These are phyloP conservation scores for Nothophytophthora sp. DNA, from an alignment of 352 stramenopile species.

Conservation along the genomic window DNA sequence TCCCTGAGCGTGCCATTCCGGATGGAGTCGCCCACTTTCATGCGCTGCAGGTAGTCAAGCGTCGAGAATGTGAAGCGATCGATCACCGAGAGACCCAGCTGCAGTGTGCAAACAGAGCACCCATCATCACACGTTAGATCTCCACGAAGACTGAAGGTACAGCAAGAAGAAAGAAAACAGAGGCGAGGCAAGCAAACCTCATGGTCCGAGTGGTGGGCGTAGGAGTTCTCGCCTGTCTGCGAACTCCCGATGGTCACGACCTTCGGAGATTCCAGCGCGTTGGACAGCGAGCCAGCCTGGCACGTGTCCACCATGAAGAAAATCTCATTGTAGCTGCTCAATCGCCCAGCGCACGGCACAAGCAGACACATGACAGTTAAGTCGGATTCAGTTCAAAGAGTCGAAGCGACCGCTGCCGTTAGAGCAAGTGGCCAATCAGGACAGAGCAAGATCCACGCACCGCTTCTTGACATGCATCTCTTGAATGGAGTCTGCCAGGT, in stretches of 20 bases:
- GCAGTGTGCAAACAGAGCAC: not conserved
- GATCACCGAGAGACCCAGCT: conserved; percentile 87
- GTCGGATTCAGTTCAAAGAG: no score
- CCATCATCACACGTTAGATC: not conserved
- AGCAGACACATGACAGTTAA: not conserved
- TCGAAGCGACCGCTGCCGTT: no score
- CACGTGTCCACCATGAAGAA: conserved; percentile 99
- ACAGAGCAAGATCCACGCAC: conserved; percentile 21
- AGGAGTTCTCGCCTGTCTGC: conserved; percentile 93
- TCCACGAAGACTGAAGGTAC: no score
- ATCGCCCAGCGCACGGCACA: not conserved
- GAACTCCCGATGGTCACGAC: conserved; percentile 94
- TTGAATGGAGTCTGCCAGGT: conserved; percentile 92
- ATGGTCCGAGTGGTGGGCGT: conserved; percentile 90
- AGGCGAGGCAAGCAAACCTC: conserved; percentile 39
- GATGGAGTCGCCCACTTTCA: conserved; percentile 81
- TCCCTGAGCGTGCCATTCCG: conserved; percentile 63
- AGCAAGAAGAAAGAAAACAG: not conserved
- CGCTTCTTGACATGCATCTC: conserved; percentile 94
- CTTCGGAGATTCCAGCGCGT: conserved; percentile 86
- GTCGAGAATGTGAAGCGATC: conserved; percentile 91
- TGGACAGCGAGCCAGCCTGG: conserved; percentile 94
- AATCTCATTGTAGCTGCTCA: conserved; percentile 90
- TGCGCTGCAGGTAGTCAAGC: conserved; percentile 85
- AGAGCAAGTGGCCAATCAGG: not conserved